Evolutionary conservation across 1,284 basidiomycete species (phyloP).

Genomic region (Fomes fomentarius): DNA sequence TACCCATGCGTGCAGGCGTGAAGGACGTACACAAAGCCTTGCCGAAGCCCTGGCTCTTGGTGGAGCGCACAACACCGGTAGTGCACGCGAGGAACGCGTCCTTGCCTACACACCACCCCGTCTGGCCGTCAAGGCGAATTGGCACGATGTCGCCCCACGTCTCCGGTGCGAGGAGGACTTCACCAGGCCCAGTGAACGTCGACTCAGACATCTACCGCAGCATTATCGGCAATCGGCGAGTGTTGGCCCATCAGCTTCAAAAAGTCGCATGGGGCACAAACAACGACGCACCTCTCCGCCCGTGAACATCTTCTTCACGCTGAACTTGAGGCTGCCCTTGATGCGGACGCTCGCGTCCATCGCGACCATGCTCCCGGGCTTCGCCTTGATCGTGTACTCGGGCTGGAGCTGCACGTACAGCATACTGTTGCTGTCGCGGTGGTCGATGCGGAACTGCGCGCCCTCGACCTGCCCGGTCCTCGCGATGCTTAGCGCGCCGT

Average conservation of each 20-base stretch:
- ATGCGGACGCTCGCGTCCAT: constrained; percentile 37
- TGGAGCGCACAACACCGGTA: constrained; percentile 26
- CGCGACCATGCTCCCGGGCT: constrained; percentile 38
- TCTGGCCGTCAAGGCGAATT: constrained; percentile 32
- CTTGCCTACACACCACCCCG: constrained; percentile 35
- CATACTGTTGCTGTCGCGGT: constrained; percentile 38
- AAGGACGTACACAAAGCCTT: constrained; percentile 35
- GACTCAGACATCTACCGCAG: constrained; percentile 29
- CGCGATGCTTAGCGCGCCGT: constrained; percentile 12
- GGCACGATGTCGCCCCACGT: constrained; percentile 39
- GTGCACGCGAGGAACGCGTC: constrained; percentile 37
- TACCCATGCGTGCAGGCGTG: background rate
- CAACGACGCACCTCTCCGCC: constrained; percentile 30
- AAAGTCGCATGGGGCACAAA: background rate
- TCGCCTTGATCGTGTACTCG: constrained; percentile 34
- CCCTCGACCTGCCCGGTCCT: constrained; percentile 34
- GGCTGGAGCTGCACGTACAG: constrained; percentile 33
- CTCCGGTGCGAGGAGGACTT: constrained; percentile 37
- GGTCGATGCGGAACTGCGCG: constrained; percentile 33
- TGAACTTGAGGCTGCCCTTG: constrained; percentile 36
- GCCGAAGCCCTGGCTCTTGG: constrained; percentile 34
- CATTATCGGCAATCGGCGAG: background rate
- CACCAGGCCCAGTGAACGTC: constrained; percentile 35
- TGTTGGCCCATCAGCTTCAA: no score
- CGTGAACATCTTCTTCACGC: constrained; percentile 34